Evolutionary conservation across 306 rosid genomes (phyloP).

Genomic region (Fragaria ananassa): DNA sequence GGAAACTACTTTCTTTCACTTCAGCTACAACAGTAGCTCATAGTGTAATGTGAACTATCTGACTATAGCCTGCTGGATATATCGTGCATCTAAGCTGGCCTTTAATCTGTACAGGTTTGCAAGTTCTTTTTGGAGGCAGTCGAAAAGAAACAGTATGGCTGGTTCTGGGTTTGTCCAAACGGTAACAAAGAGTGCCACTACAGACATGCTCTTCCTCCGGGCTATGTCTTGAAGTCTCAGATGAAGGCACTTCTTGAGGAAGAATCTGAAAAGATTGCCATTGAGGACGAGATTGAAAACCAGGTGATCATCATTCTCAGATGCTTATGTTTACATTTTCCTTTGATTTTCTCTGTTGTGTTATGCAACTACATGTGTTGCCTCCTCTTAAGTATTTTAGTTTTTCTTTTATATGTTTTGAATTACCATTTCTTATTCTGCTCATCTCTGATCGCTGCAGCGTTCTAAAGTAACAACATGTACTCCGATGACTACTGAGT

Average conservation of each 20-base stretch:
- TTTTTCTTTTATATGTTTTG: not conserved
- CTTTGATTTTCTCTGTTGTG: not conserved
- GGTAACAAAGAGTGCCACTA: slow-evolving; percentile 91
- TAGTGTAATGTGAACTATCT: not conserved
- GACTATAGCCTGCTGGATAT: not conserved
- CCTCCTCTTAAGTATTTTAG: not conserved
- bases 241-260: slow-evolving; percentile 92
- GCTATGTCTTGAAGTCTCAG: slow-evolving; percentile 90
- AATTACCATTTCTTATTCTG: slow-evolving; percentile 1
- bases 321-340: not conserved
- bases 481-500: slow-evolving; percentile 84
- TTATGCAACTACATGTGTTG: not conserved
- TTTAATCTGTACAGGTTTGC: slow-evolving; percentile 36
- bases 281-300: slow-evolving; percentile 91
- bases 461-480: slow-evolving; percentile 64
- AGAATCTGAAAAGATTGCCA: slow-evolving; percentile 63
- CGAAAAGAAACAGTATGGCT: slow-evolving; percentile 95
- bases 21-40: not conserved
- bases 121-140: slow-evolving; percentile 69
- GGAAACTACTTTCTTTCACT: not conserved
- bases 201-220: slow-evolving; percentile 97
- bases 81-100: slow-evolving; percentile 4
- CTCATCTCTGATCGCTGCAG: slow-evolving; percentile 37
- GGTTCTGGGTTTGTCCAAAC: slow-evolving; percentile 94
- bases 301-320: slow-evolving; percentile 45